Conservation (phyloP, 1,284 basidiomycete species). For the Cutaneotrichosporon cutaneum region DNA sequence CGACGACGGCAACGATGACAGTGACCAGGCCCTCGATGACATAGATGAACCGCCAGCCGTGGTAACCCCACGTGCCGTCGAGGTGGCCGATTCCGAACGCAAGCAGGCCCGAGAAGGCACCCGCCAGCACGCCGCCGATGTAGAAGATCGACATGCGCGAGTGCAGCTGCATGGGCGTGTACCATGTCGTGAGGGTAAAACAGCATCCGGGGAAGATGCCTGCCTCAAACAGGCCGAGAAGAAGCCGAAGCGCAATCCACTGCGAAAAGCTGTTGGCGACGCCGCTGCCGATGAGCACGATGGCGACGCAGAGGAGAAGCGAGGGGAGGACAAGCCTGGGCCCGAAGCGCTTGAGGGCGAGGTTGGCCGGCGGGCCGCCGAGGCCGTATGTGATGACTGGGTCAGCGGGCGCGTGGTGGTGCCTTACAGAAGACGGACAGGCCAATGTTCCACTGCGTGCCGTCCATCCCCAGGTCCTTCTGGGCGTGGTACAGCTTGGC, state of each 20-base stretch:
- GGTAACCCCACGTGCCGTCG: conserved; percentile 31
- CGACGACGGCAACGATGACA: conserved; percentile 34
- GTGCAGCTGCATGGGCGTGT: conserved; percentile 49
- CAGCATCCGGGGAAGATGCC: conserved; percentile 50
- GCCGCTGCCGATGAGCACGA: conserved; percentile 24
- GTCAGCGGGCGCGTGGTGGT: conserved; percentile 50
- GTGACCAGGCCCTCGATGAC: conserved; percentile 50
- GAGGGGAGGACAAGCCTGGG: conserved; percentile 29
- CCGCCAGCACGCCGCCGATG: conserved; percentile 31
- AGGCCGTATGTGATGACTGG: conserved; percentile 41
- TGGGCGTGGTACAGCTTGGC: conserved; percentile 39
- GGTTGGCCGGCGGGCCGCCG: conserved; percentile 1
- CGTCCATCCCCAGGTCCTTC: conserved; percentile 47
- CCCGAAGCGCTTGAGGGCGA: too few species aligned
- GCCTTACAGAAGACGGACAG: conserved; percentile 51
- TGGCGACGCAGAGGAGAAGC: conserved; percentile 20
- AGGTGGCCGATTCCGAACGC: conserved; percentile 42
- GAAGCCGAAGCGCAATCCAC: conserved; percentile 30
- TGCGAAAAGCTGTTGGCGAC: not conserved
- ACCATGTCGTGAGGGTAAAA: conserved; percentile 46
- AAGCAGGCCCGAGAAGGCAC: conserved; percentile 49
- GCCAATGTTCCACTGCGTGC: conserved; percentile 37
- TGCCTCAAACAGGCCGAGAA: conserved; percentile 40
- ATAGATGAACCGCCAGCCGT: conserved; percentile 50
- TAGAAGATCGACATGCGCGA: conserved; percentile 34